Evolutionary conservation across 164 flowering plant genomes (phyloP).

Genomic region (Umbilicus rupestris): DNA sequence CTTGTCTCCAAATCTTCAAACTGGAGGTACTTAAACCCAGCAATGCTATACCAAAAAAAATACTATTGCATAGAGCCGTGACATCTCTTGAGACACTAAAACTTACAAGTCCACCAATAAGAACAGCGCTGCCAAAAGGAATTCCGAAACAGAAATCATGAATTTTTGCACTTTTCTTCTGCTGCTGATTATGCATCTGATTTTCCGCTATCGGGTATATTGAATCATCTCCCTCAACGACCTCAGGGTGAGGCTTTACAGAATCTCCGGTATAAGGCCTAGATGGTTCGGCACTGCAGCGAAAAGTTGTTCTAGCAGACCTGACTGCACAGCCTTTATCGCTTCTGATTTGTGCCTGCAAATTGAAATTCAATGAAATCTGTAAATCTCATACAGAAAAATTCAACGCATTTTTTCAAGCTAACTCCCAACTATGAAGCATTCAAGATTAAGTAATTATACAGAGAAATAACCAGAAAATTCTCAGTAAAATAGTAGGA

Average conservation of each 20-base stretch:
- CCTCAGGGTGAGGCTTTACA: conserved; percentile 18
- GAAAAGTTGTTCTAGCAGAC: conserved; percentile 15
- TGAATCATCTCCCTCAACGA: conserved; percentile 21
- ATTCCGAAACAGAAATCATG: conserved; percentile 94
- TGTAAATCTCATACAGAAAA: neutral
- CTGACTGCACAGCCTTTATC: neutral
- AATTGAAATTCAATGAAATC: neutral
- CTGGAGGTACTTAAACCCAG: conserved; percentile 61
- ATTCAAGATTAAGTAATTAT: too few species aligned
- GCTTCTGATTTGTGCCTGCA: neutral
- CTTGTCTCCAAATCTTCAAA: conserved; percentile 81
- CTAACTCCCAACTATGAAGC: too few species aligned
- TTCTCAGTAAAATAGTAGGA: too few species aligned
- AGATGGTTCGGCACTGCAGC: conserved; percentile 23
- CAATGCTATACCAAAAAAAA: conserved; percentile 66
- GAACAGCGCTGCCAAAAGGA: conserved; percentile 75
- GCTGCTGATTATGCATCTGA: conserved; percentile 22
- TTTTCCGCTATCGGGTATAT: conserved; percentile 17
- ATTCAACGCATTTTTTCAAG: too few species aligned
- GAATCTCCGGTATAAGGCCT: conserved; percentile 21
- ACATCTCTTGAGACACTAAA: conserved; percentile 57
- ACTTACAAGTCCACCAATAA: conserved; percentile 60
- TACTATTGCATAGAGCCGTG: conserved; percentile 34
- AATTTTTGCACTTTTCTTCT: conserved; percentile 52
- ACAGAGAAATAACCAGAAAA: too few species aligned